A percentile compares a stretch with the other conserved stretches of the same genome.
Evolutionary conservation across 371 early-diverging fungal genomes (phyloP).

Genomic region (Parasitella parasitica): DNA sequence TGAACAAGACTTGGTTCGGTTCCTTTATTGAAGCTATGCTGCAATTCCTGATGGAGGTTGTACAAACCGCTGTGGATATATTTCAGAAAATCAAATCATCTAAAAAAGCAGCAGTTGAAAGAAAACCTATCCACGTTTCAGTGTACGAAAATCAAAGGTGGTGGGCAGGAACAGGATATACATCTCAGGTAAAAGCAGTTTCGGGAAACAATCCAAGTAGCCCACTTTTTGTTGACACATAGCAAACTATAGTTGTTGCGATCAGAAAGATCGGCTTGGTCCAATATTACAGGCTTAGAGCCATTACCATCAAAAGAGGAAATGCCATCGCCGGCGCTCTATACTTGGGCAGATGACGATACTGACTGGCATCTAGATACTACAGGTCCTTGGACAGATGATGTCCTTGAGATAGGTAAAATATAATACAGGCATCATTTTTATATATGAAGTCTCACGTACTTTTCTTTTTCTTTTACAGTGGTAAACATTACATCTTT

Average conservation of each 20-base stretch:
- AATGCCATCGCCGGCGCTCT: conserved; percentile 36
- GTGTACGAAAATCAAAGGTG: conserved; percentile 51
- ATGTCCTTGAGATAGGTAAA: conserved; percentile 44
- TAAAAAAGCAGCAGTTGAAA: conserved; percentile 2
- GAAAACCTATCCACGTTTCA: conserved; percentile 28
- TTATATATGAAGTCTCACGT: neutral
- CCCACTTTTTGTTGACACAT: neutral
- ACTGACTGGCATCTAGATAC: conserved; percentile 44
- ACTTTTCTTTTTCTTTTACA: neutral
- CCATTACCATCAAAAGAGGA: conserved; percentile 40
- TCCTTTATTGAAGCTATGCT: conserved; percentile 17
- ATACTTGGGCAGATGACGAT: conserved; percentile 33
- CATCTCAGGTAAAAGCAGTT: conserved; percentile 46
- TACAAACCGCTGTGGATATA: conserved; percentile 24
- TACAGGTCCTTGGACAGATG: conserved; percentile 50
- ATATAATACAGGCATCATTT: neutral
- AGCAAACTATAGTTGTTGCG: conserved; percentile 9
- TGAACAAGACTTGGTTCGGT: conserved; percentile 41
- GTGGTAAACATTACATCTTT: neutral
- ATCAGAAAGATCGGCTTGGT: conserved; percentile 34
- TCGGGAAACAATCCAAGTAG: no score
- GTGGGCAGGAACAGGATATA: conserved; percentile 44
- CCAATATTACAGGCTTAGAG: conserved; percentile 41
- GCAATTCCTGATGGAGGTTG: conserved; percentile 20
- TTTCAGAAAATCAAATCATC: conserved; percentile 1